Percentiles rank a stretch among this genome's conserved stretches.
These are phyloP conservation scores for Umbilicus rupestris DNA, from an alignment of 164 flowering plant genomes.

Conservation along the genomic window DNA sequence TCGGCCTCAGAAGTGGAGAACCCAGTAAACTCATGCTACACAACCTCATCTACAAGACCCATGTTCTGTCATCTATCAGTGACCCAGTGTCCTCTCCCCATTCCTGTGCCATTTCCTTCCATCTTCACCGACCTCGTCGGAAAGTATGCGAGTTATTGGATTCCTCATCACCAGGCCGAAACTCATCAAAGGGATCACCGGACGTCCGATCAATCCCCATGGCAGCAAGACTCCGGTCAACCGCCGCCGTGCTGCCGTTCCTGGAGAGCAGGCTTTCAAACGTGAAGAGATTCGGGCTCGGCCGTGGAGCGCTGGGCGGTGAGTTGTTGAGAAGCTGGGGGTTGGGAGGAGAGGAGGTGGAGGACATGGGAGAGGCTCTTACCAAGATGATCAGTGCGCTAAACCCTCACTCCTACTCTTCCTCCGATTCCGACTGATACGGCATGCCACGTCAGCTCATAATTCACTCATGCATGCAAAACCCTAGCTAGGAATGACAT, in stretches of 20 bases:
- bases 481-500: too few relatives aligned
- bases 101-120: conserved; percentile 83
- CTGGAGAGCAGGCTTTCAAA: conserved; percentile 45
- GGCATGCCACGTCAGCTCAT: too few relatives aligned
- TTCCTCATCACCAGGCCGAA: conserved; percentile 26
- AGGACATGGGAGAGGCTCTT: conserved; percentile 62
- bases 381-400: conserved; percentile 49
- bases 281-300: conserved; percentile 50
- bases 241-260: conserved; percentile 63
- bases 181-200: conserved; percentile 54
- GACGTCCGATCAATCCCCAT: conserved; percentile 77
- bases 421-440: conserved; percentile 78
- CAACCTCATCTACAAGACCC: conserved; percentile 30
- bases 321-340: conserved; percentile 68
- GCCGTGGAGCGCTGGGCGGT: conserved; percentile 54
- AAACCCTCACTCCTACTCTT: conserved; percentile 31
- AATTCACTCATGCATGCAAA: too few relatives aligned
- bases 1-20: conserved; percentile 53
- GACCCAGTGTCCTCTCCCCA: conserved; percentile 76
- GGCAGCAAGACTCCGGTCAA: conserved; percentile 83
- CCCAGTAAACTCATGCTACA: conserved; percentile 40
- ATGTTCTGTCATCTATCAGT: conserved; percentile 63
- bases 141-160: conserved; percentile 41
- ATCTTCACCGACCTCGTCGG: conserved; percentile 59
- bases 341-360: conserved; percentile 63